Evolutionary conservation across 1,284 basidiomycete species (phyloP).

Genomic region (Cryptococcus maquisensis): DNA sequence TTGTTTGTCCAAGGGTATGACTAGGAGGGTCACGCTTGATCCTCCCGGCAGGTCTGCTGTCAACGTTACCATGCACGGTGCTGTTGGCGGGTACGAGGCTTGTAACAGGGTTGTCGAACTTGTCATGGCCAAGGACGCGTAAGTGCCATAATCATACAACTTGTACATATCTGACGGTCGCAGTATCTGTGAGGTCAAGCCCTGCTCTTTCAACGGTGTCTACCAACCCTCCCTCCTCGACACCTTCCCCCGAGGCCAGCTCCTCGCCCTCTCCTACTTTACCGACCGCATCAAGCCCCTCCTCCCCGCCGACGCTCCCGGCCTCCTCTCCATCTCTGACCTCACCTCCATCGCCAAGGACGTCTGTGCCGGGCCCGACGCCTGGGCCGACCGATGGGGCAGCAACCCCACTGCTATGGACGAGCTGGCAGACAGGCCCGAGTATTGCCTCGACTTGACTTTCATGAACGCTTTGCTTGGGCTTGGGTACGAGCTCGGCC

Average conservation of each 20-base stretch:
- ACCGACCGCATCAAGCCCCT: slow-evolving; percentile 89
- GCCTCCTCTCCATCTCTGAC: slow-evolving; percentile 57
- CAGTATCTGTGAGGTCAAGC: slow-evolving; percentile 80
- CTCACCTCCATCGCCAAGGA: slow-evolving; percentile 63
- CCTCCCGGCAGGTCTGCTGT: slow-evolving; percentile 55
- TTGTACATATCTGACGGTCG: not conserved
- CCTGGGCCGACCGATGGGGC: slow-evolving; percentile 56
- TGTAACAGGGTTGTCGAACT: slow-evolving; percentile 82
- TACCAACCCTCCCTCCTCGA: slow-evolving; percentile 94
- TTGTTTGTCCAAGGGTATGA: slow-evolving; percentile 69
- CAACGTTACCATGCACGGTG: slow-evolving; percentile 77
- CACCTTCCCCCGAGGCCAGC: slow-evolving; percentile 73
- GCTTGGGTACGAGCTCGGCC: slow-evolving; percentile 74
- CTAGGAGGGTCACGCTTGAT: slow-evolving; percentile 64
- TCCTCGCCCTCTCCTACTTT: slow-evolving; percentile 91
- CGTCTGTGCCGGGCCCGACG: slow-evolving; percentile 65
- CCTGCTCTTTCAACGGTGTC: slow-evolving; percentile 94
- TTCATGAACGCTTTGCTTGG: slow-evolving; percentile 87
- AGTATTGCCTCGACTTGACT: slow-evolving; percentile 92
- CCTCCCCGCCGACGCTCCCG: slow-evolving; percentile 49
- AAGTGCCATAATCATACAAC: slow-evolving; percentile 46
- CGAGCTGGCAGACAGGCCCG: slow-evolving; percentile 77
- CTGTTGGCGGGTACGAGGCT: slow-evolving; percentile 75
- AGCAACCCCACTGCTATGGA: slow-evolving; percentile 58
- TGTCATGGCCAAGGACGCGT: slow-evolving; percentile 94